Base-by-base conservation (phyloP, 257 asterid genomes). In the Jaltomata sinuosa region DNA sequence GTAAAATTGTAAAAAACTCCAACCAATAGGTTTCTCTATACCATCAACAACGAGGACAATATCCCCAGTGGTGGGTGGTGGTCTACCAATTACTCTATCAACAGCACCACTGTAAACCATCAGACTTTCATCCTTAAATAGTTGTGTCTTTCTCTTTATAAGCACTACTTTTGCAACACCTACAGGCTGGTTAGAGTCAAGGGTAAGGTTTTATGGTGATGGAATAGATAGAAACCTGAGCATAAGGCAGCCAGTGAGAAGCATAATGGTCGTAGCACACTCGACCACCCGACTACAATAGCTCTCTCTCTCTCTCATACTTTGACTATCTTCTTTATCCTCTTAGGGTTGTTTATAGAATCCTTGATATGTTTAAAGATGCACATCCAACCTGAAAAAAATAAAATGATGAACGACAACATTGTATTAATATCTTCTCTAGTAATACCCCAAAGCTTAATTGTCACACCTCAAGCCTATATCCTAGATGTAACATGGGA, bases 101-200 rank as follows among this genome's bases (percentile, higher is more conserved):
- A 96, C 94, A 40, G 99, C 97, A 76, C 99, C 99, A 61, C 97
- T 93, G 89, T 94, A 96, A 67, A 96, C 99, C 98, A 94, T 93
- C 16, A 98, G 97, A 90, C 96, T 91, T 32, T 98, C 99, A 80
- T 92, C 94, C 88, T 89, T 90, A 82, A 96, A 96, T 54, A 96
- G 92, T 72, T 92, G 99, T 36, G 94, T 89, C 87, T 96, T 96
- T 47, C 99, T 98, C 91, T 92, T 94, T 77, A 94, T 94, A 59
- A 93, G 91, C 84, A 96, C 95, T 69, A 94, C 97, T 93, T 93
- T 96, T 1, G 98, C 97, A 78, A 95, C 88, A 92, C 94, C 95
- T 91, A 88, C 92, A 34, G 93, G 86, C 55, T 86, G 90, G 84
- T 67, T 89, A 83, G 96, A 88, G 32, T 94, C 93, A 72, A 94